These are phyloP conservation scores for Peniophora sp. DNA, from an alignment of 1,284 basidiomycete genomes.

Conservation along the genomic window DNA sequence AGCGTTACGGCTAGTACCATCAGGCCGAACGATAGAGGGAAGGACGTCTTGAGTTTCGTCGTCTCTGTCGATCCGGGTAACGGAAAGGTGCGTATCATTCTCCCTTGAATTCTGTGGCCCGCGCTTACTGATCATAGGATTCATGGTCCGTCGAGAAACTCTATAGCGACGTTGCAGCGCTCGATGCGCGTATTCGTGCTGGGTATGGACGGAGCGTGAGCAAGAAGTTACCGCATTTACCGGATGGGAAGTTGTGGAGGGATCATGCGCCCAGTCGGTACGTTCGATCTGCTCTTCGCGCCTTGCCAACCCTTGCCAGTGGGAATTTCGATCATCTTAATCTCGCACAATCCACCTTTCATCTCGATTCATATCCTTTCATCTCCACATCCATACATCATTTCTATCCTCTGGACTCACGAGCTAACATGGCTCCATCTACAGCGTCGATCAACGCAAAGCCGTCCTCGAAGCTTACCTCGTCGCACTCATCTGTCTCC, in stretches of 20 bases:
- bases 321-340: no score
- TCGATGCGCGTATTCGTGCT: constrained; percentile 67
- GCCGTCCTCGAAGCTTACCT: constrained; percentile 82
- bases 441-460: constrained; percentile 86
- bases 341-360: no score
- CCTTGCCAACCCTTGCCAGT: no score
- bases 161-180: constrained; percentile 82
- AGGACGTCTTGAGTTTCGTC: constrained; percentile 81
- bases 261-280: constrained; percentile 86
- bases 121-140: constrained; percentile 28
- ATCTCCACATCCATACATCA: no score
- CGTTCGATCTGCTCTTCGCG: no score
- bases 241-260: constrained; percentile 91
- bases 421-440: no score
- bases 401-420: no score
- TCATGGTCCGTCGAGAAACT: constrained; percentile 91
- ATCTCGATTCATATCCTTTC: no score
- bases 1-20: constrained; percentile 70
- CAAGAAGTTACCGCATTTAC: constrained; percentile 76
- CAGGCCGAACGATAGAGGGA: constrained; percentile 77
- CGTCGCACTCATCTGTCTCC: constrained; percentile 76
- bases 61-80: constrained; percentile 60
- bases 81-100: constrained; percentile 34
- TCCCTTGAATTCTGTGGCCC: no score
- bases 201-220: constrained; percentile 62